Evolutionary conservation across 306 rosid species (phyloP).

Genomic region (Potentilla sterilis): DNA sequence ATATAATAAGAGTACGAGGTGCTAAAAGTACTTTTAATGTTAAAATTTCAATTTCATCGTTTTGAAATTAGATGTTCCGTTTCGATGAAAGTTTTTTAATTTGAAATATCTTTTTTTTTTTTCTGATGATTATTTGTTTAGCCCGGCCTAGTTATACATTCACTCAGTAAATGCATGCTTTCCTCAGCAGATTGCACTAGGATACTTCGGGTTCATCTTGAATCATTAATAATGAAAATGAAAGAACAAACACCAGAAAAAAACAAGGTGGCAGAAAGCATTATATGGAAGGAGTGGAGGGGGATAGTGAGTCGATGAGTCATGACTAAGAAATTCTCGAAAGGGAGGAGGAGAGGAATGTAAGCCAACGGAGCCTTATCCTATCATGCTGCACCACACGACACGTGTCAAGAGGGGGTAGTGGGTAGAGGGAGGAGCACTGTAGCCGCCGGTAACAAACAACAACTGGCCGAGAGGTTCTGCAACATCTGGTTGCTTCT

Average conservation of each 20-base stretch:
- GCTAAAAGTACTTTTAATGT: too few relatives aligned
- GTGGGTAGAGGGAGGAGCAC: constrained; percentile 1
- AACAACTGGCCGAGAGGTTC: neutral
- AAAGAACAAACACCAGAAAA: neutral
- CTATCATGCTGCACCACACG: constrained; percentile 9
- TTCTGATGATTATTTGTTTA: too few relatives aligned
- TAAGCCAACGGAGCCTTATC: constrained; percentile 54
- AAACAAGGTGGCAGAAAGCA: neutral
- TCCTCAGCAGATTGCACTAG: neutral
- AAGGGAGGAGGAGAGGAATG: neutral
- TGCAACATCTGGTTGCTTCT: neutral
- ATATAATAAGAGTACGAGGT: too few relatives aligned
- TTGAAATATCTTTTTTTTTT: too few relatives aligned
- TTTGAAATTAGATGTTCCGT: too few relatives aligned
- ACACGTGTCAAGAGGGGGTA: constrained; percentile 55
- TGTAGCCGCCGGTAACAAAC: constrained; percentile 3
- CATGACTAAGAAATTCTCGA: neutral
- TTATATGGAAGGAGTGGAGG: neutral
- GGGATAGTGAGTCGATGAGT: neutral
- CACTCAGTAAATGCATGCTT: neutral
- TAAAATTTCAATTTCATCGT: too few relatives aligned
- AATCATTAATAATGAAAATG: neutral
- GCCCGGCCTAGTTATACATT: too few relatives aligned
- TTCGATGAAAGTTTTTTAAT: too few relatives aligned
- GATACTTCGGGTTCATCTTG: neutral